These are phyloP conservation scores for Strigomonas culicis DNA, from an alignment of 208 protist species.

Conservation along the genomic window DNA sequence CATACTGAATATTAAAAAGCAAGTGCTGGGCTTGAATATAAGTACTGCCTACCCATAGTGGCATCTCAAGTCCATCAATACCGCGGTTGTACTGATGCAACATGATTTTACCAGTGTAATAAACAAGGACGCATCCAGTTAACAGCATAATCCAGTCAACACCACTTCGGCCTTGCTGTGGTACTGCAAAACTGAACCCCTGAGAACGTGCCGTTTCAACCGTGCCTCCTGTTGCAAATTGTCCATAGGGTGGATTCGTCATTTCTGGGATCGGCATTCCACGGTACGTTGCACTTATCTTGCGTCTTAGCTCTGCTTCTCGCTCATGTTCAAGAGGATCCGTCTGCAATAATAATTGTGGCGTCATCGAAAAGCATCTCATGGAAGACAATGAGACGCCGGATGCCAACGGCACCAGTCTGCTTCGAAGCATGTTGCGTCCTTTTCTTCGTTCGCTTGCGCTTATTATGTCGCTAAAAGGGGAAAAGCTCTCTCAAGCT, in stretches of 20 bases:
- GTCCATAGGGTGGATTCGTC: conserved; percentile 43
- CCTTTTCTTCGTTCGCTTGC: no score
- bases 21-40: conserved; percentile 60
- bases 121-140: conserved; percentile 47
- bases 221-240: conserved; percentile 44
- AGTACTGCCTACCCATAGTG: conserved; percentile 53
- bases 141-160: conserved; percentile 69
- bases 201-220: conserved; percentile 24
- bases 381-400: neutral
- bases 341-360: conserved; percentile 7
- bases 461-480: no score
- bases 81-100: conserved; percentile 34
- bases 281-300: conserved; percentile 44
- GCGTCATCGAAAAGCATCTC: neutral
- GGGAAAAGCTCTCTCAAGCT: no score
- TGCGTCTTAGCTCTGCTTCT: conserved; percentile 46
- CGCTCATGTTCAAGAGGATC: conserved; percentile 37
- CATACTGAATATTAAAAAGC: conserved; percentile 70
- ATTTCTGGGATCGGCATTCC: conserved; percentile 45
- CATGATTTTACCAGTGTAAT: conserved; percentile 52
- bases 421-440: no score
- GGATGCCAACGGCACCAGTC: no score
- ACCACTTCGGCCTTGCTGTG: conserved; percentile 12
- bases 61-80: conserved; percentile 40
- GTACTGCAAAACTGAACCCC: conserved; percentile 16